phyloP scores from a whole-genome alignment of 305 asterid genomes.

The Euphrasia arctica region DNA sequence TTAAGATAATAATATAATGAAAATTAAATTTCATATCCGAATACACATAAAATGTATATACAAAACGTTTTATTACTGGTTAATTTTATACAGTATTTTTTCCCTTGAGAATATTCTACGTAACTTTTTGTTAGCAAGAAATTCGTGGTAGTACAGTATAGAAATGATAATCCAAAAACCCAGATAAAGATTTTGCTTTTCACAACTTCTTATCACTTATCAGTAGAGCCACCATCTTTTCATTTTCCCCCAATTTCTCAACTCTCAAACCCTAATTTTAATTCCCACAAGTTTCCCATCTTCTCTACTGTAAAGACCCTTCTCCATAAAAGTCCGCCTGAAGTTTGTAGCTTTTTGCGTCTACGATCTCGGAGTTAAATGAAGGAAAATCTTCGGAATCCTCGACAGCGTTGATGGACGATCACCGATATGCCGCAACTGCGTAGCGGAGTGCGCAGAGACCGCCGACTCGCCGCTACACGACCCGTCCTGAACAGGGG shows the following conservation, averaged over 20 bases:
- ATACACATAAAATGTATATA: too few species aligned
- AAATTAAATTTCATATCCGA: too few species aligned
- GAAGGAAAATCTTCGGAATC: slow-evolving; percentile 19
- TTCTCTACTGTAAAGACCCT: slow-evolving; percentile 10
- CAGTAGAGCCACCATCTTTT: slow-evolving; percentile 22
- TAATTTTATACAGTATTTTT: too few species aligned
- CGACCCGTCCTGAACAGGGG: slow-evolving; percentile 25
- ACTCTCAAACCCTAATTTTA: slow-evolving; percentile 30
- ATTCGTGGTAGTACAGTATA: too few species aligned
- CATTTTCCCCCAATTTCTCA: slow-evolving; percentile 37
- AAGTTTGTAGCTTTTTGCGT: background rate
- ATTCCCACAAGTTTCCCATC: slow-evolving; percentile 8
- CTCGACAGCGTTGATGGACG: slow-evolving; percentile 37
- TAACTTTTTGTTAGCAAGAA: too few species aligned
- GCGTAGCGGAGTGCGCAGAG: slow-evolving; percentile 79
- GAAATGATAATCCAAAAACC: background rate
- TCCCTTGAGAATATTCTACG: too few species aligned
- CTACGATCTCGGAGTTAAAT: slow-evolving; percentile 28
- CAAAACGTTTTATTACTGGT: too few species aligned
- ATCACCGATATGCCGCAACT: slow-evolving; percentile 61
- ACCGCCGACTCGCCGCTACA: slow-evolving; percentile 42
- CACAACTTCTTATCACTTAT: background rate
- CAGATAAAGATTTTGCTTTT: background rate
- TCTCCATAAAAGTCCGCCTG: background rate
- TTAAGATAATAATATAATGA: too few species aligned